Evolutionary conservation across 768 basidiomycete species (phyloP), one percentile per base, ranked within the genome.

Genomic region (Tulasnella sp.): DNA sequence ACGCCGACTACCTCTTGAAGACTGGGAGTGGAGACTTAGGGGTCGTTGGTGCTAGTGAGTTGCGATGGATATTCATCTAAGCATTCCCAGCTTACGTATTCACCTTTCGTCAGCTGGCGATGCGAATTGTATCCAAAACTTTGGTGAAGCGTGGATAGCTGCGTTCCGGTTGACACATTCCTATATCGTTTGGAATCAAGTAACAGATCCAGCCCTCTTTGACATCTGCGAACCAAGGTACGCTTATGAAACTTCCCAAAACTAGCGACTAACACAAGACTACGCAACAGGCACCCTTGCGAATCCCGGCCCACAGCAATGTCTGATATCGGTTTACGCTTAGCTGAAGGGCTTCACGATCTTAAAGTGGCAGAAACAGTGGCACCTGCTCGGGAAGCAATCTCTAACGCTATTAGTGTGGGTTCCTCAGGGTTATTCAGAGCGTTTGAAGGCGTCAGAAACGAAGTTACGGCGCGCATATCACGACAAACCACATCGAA

Each of bases 181-280:
- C 0, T 93, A 82, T 67, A 81, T 85, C 53, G 79, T 89, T 2
- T 99, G 96, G 96, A 81, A 97, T 49, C 73, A 79, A 42, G 79
- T 82, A 37, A 98, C 96, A 1, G 96, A 99, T 68, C 85, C 90
- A 0, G 73, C 90, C 60, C 70, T 98, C 9, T 99, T 99, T 66
- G 96, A 99, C 66, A 87, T 98, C 46, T 79, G 94, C 53, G 96
- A 99, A 67, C 87, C 94, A 34, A 75, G 87, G 90, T 91, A 60
- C 25, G 73, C 66, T 14, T 62, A 15, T 15, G 35, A 14, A 51
- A 14, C 49, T 45, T 53, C 35, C 17, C n/a, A 4, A 17, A 9
- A 37, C n/a, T 52, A 32, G 21, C 37, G 31, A 21, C 14, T 34
- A 25, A 41, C 32, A 53, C 27, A 7, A 48, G 2, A 40, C 32